phyloP scores from a whole-genome alignment of 768 basidiomycete genomes.

The Amanita rubescens region DNA sequence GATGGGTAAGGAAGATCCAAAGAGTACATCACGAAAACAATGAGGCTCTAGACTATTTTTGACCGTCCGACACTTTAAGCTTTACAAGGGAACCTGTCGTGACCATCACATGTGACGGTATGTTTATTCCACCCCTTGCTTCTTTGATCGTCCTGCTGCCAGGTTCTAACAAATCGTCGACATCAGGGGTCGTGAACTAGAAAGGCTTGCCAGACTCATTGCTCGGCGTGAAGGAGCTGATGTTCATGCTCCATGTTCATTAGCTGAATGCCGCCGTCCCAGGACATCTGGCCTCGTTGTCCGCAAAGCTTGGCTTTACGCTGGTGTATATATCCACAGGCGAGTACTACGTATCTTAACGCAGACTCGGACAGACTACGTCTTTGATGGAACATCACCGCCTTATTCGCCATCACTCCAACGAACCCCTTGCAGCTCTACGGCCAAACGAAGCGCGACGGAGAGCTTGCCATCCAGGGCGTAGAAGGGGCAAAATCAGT shows the following conservation, averaged over 20 bases:
- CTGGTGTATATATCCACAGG: conserved; percentile 93
- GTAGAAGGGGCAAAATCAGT: conserved; percentile 50
- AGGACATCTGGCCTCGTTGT: conserved; percentile 58
- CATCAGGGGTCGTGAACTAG: conserved; percentile 55
- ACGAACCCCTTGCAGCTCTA: conserved; percentile 89
- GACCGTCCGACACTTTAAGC: too few species aligned
- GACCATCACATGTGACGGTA: too few species aligned
- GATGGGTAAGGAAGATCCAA: too few species aligned
- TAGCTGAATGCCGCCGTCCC: conserved; percentile 82
- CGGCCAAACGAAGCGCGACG: conserved; percentile 79
- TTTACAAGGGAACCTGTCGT: too few species aligned
- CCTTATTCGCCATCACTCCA: conserved; percentile 69
- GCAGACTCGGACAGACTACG: conserved; percentile 58
- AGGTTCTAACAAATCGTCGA: conserved; percentile 6
- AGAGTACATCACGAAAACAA: too few species aligned
- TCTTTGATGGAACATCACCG: conserved; percentile 90
- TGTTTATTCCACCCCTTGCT: too few species aligned
- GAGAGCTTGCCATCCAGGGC: conserved; percentile 70
- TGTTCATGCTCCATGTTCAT: background rate
- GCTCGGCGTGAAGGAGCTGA: background rate
- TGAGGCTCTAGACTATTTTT: too few species aligned
- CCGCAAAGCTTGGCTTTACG: conserved; percentile 52
- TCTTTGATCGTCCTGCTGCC: background rate
- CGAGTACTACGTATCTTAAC: conserved; percentile 15
- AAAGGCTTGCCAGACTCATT: conserved; percentile 1